Evolutionary conservation across 2,329 filamentous ascomycete species (phyloP).

Genomic region (Beauveria asiatica): DNA sequence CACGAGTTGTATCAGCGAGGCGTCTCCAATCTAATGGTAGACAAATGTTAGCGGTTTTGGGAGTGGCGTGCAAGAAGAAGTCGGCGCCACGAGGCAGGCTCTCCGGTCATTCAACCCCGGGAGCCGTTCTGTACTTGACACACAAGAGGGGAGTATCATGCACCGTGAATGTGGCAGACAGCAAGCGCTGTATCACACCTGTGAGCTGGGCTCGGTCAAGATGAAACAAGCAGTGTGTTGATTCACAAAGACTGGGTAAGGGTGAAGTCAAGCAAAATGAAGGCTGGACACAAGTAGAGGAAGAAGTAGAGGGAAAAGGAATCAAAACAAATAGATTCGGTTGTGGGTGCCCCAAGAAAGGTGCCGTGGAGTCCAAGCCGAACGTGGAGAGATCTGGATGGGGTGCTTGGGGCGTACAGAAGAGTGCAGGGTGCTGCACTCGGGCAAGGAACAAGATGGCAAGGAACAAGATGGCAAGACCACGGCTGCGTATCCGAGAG

Average conservation of each 20-base stretch:
- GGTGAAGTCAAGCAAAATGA: neutral
- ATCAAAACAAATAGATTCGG: conserved; percentile 2
- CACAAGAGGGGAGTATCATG: neutral
- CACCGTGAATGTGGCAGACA: neutral
- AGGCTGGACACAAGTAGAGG: neutral
- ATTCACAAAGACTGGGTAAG: neutral
- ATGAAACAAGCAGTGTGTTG: conserved; percentile 3
- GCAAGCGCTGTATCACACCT: conserved; percentile 5
- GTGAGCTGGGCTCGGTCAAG: neutral
- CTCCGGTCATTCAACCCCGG: neutral
- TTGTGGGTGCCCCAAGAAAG: conserved; percentile 6
- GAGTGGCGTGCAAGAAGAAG: neutral
- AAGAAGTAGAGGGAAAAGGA: neutral
- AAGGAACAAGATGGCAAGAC: neutral
- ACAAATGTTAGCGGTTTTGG: neutral
- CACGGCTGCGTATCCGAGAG: conserved; percentile 6
- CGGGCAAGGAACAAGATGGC: neutral
- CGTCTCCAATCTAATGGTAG: neutral
- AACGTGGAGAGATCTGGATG: conserved; percentile 9
- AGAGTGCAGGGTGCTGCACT: neutral
- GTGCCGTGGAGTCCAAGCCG: conserved; percentile 9
- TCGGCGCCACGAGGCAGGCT: neutral
- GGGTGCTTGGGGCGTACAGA: neutral
- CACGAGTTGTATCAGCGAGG: neutral
- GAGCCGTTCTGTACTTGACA: neutral